Evolutionary conservation across 2,329 filamentous ascomycete species (phyloP), one percentile per base, ranked within the genome.

Genomic region (Podosphaera fusca): DNA sequence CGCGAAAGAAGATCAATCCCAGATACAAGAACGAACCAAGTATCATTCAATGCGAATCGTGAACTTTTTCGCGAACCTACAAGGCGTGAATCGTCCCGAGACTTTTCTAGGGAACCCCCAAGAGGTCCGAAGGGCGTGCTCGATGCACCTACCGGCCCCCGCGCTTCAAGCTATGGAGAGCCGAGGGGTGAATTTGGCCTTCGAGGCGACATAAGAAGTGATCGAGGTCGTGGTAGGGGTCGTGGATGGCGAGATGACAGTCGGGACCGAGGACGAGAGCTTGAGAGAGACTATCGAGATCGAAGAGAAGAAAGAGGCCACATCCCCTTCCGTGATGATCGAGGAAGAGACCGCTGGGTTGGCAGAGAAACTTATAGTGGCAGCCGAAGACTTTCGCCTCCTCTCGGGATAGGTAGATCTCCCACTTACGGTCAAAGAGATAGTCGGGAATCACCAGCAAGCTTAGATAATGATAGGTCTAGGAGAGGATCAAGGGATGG

Each of bases 111-210:
- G 36, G 55, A 57, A 29, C 74, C 76, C 10, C 76, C 83, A 61
- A 86, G 94, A 61, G 88, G 85, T 0, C 87, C 88, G 9, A 87
- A 89, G 68, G 86, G 85, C 3, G 72, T 88, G 58, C 61, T 84
- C 59, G 85, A 67, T 58, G 60, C 90, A 59, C 71, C 78, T 35
- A 78, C 76, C 61, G 81, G 80, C 35, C 82, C 81, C 12, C 77
- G 85, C 58, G 82, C 82, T 49, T 76, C 81, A 2, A 84, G 87
- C 56, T 82, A 81, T 63, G 74, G 73, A 58, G 65, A 67, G 53
- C 63, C 63, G 78, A 74, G 64, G 38, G 45, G 55, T 34, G 56
- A 57, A 42, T 14, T 50, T n/a, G 74, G 59, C 10, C 82, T 81
- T 62, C 74, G 79, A 60, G 74, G 74, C 57, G 65, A 67, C 33